phyloP scores from a whole-genome alignment of 129 eudicot genomes.

The Chrysanthemum seticuspe region DNA sequence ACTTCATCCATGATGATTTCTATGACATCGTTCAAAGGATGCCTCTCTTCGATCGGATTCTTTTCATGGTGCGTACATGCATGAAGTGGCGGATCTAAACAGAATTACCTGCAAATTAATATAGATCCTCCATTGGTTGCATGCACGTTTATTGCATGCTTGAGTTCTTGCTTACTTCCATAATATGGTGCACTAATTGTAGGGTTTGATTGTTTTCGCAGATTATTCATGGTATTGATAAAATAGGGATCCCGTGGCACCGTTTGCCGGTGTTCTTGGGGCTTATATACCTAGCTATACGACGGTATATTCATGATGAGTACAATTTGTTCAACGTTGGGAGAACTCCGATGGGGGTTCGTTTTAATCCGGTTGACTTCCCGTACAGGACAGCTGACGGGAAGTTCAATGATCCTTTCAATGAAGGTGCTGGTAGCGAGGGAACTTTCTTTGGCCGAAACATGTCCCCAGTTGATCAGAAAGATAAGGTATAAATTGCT shows the following conservation, averaged over 20 bases:
- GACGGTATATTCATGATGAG: constrained; percentile 49
- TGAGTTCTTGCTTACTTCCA: neutral
- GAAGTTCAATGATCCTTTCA: constrained; percentile 49
- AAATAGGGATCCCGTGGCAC: constrained; percentile 51
- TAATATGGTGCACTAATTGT: neutral
- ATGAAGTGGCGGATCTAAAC: neutral
- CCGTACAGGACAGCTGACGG: constrained; percentile 54
- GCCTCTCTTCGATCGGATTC: constrained; percentile 49
- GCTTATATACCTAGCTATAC: constrained; percentile 43
- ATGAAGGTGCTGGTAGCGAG: constrained; percentile 44
- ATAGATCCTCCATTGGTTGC: neutral
- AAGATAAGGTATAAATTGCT: constrained; percentile 36
- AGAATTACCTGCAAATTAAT: neutral
- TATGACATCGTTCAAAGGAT: constrained; percentile 38
- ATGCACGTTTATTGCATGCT: neutral
- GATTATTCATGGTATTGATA: constrained; percentile 52
- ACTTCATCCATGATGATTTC: constrained; percentile 53
- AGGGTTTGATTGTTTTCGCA: constrained; percentile 22
- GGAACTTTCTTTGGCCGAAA: constrained; percentile 71
- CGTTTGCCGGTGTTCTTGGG: constrained; percentile 62
- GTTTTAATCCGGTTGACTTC: constrained; percentile 41
- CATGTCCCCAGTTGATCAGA: constrained; percentile 48
- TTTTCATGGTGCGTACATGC: constrained; percentile 37
- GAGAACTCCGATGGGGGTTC: constrained; percentile 36
- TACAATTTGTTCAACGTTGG: constrained; percentile 63